Evolutionary conservation across 2,329 filamentous ascomycete species (phyloP).

Genomic region (Fusarium mundagurra): DNA sequence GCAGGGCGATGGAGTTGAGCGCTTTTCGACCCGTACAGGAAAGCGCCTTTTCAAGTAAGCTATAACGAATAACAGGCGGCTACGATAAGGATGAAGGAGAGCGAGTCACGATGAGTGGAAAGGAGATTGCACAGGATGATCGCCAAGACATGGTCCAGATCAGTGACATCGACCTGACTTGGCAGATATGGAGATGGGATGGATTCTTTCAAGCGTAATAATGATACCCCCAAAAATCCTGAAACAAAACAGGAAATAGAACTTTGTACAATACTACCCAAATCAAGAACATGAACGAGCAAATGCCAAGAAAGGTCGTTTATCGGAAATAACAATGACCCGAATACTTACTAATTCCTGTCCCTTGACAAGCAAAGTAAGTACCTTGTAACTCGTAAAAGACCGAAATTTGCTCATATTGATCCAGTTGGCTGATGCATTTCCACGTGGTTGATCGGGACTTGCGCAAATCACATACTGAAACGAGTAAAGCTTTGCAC

Average conservation of each 20-base stretch:
- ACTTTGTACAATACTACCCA: slow-evolving; percentile 7
- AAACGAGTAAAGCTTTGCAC: slow-evolving; percentile 13
- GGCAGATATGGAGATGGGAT: background rate
- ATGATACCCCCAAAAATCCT: slow-evolving; percentile 30
- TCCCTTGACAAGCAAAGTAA: background rate
- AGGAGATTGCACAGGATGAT: background rate
- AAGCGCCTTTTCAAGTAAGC: slow-evolving; percentile 63
- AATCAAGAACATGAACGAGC: background rate
- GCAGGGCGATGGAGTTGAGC: slow-evolving; percentile 66
- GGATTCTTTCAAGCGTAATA: slow-evolving; percentile 29
- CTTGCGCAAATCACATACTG: slow-evolving; percentile 11
- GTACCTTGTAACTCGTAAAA: background rate
- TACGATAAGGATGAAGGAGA: background rate
- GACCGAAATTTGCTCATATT: slow-evolving; percentile 1
- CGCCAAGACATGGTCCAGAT: slow-evolving; percentile 2
- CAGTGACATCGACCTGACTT: background rate
- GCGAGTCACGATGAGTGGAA: background rate
- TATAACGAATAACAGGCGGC: background rate
- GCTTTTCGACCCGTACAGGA: slow-evolving; percentile 65
- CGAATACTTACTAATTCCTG: background rate
- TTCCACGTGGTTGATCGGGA: slow-evolving; percentile 24
- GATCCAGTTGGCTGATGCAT: background rate
- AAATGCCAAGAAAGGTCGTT: background rate
- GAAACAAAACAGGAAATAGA: slow-evolving; percentile 18
- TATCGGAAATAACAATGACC: background rate